phyloP scores from a whole-genome alignment of 371 early-diverging fungal genomes.

The Mortierella sp. region DNA sequence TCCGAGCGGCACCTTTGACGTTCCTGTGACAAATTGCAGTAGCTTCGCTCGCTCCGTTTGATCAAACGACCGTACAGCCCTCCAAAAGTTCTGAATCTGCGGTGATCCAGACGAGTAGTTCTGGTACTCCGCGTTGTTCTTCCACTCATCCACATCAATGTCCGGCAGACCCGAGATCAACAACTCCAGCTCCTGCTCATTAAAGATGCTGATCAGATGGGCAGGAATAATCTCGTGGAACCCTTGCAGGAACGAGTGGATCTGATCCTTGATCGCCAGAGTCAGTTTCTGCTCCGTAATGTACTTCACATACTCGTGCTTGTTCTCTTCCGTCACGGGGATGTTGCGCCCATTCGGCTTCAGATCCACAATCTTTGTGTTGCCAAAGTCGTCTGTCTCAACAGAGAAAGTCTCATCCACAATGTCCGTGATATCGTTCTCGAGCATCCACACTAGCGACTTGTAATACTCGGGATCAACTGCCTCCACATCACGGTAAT shows the following conservation, averaged over 20 bases:
- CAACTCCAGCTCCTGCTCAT: constrained; percentile 98
- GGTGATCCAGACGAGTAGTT: constrained; percentile 88
- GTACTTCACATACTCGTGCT: constrained; percentile 95
- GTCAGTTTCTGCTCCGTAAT: constrained; percentile 92
- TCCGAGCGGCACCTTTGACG: constrained; percentile 97
- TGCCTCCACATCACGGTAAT: constrained; percentile 97
- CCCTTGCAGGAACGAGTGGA: constrained; percentile 92
- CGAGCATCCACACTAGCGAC: constrained; percentile 97
- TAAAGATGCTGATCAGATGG: constrained; percentile 93
- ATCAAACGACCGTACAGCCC: constrained; percentile 97
- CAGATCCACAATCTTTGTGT: constrained; percentile 86
- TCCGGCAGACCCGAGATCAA: constrained; percentile 98
- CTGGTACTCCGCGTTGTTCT: constrained; percentile 96
- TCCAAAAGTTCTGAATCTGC: constrained; percentile 99
- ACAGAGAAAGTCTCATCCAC: constrained; percentile 95
- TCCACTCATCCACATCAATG: constrained; percentile 99
- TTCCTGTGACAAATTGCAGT: constrained; percentile 98
- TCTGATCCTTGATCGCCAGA: constrained; percentile 92
- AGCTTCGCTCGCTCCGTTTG: constrained; percentile 98
- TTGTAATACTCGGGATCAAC: constrained; percentile 98
- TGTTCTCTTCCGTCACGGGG: constrained; percentile 96
- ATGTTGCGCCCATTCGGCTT: constrained; percentile 93
- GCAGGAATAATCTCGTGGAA: constrained; percentile 97
- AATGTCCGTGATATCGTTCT: constrained; percentile 96
- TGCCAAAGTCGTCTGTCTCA: constrained; percentile 96